Percentiles rank a stretch among this genome's conserved stretches.
These are phyloP conservation scores for Elsinoe arachidis DNA, from an alignment of 2,329 filamentous ascomycete species.

Conservation along the genomic window DNA sequence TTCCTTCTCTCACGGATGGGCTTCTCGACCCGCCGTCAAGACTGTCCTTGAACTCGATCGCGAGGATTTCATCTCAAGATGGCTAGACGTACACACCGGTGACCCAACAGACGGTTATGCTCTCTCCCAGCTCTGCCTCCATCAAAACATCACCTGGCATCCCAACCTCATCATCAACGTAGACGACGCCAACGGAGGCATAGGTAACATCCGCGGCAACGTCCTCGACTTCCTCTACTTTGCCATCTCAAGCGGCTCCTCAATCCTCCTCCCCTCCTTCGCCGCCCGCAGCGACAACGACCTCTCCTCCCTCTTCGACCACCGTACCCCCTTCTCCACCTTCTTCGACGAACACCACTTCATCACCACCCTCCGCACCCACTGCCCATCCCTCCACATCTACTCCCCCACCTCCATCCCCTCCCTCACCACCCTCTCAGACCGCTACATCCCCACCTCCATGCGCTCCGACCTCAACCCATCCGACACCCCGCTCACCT, in stretches of 20 bases:
- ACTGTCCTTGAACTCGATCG: background rate
- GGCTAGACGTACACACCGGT: slow-evolving; percentile 21
- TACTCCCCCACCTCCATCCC: slow-evolving; percentile 18
- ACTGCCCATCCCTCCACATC: slow-evolving; percentile 23
- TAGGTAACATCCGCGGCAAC: slow-evolving; percentile 40
- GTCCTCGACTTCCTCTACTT: slow-evolving; percentile 39
- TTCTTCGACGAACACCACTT: slow-evolving; percentile 27
- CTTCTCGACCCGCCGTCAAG: background rate
- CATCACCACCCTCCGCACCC: slow-evolving; percentile 17
- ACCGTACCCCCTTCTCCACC: slow-evolving; percentile 18
- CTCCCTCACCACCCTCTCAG: slow-evolving; percentile 16
- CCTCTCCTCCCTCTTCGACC: slow-evolving; percentile 21
- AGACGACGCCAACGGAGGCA: slow-evolving; percentile 35
- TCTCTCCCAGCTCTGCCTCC: slow-evolving; percentile 25
- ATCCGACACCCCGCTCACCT: slow-evolving; percentile 16
- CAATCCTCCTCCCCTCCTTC: slow-evolving; percentile 21
- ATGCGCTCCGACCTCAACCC: slow-evolving; percentile 20
- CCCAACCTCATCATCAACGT: slow-evolving; percentile 37
- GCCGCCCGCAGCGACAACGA: slow-evolving; percentile 16
- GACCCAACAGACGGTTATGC: slow-evolving; percentile 21
- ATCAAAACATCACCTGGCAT: slow-evolving; percentile 31
- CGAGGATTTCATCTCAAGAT: slow-evolving; percentile 21
- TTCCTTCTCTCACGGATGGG: background rate
- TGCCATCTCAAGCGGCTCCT: slow-evolving; percentile 42
- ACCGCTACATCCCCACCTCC: slow-evolving; percentile 19